Base-by-base conservation (phyloP, 2,329 filamentous ascomycete species). In the Fusarium papillatum region DNA sequence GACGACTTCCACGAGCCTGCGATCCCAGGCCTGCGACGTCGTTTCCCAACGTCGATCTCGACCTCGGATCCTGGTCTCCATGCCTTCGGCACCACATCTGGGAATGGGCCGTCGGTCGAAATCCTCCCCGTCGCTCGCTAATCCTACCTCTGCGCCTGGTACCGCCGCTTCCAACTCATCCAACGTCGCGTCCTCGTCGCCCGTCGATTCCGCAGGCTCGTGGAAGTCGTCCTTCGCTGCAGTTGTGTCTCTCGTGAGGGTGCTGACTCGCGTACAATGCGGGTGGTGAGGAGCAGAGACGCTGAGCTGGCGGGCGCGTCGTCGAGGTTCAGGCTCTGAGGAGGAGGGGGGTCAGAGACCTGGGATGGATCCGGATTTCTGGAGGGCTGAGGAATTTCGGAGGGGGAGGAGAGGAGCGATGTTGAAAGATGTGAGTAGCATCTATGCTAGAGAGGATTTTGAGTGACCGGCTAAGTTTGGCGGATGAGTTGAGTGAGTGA, bases 131-230 rank as follows among this genome's bases (percentile, higher is more conserved):
- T 72, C 78, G 68, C 76, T 80, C 85, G 86, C 87, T 80, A 79
- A 82, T 83, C 83, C 86, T 79, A 83, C 83, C 78, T 80, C 83
- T 81, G 83, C 82, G 80, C 82, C 84, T 80, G 81, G 81, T 70
- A 39, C 70, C 41, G 39, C 71, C 61, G 68, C 73, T 66, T 68
- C 82, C 76, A 78, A 82, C 79, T 82, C 85, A 85, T 85, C 86
- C 78, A 75, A 80, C 39, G 79, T 82, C 81, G 82, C 83, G 80
- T 82, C 83, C 80, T 80, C 82, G 76, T 70, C 72, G 29, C 62
- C 74, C 57, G 66, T 64, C 69, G 72, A 82, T 76, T 78, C 83
- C 72, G 70, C 60, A 65, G 70, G 70, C 76, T 62, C 68, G 55
- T 66, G 60, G 60, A 66, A 70, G 68, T 74, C 64, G 34, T 66